A percentile compares a stretch with the other conserved stretches of the same genome.
These are phyloP conservation scores for Puccinia triticina DNA, from an alignment of 1,284 basidiomycete genomes.

Conservation along the genomic window DNA sequence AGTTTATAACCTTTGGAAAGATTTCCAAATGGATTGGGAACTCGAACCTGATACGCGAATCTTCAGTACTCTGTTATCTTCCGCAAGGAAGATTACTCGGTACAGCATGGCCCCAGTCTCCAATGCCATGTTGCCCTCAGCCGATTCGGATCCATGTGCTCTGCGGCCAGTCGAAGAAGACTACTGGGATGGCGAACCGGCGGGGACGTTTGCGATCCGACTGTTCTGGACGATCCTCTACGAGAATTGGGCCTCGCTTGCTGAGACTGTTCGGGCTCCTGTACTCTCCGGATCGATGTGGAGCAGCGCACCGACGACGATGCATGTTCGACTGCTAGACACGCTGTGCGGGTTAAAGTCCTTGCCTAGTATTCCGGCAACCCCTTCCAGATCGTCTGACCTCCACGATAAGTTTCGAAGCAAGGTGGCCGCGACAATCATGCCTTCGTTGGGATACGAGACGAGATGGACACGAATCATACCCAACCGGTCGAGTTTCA, in stretches of 20 bases:
- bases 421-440: conserved; percentile 33
- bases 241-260: conserved; percentile 42
- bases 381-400: conserved; percentile 2
- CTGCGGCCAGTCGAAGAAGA: conserved; percentile 10
- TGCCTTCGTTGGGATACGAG: conserved; percentile 35
- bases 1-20: conserved; percentile 46
- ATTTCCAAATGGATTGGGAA: conserved; percentile 36
- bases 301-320: conserved; percentile 14
- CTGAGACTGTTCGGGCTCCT: conserved; percentile 36
- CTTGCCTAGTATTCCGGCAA: conserved; percentile 13
- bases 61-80: conserved; percentile 43
- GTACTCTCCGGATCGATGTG: conserved; percentile 32
- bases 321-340: conserved; percentile 30
- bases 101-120: not conserved
- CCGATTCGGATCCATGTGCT: not conserved
- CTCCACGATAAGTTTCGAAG: not conserved
- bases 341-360: conserved; percentile 29
- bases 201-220: conserved; percentile 22
- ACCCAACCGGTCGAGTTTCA: conserved; percentile 39
- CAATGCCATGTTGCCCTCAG: not conserved
- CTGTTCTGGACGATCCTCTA: conserved; percentile 49
- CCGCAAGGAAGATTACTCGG: conserved; percentile 34
- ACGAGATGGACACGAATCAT: conserved; percentile 26
- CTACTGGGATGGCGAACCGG: conserved; percentile 46
- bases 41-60: conserved; percentile 37